Evolutionary conservation across 805 yeast genomes (phyloP), one percentile per base, ranked within the genome.

Genomic region (Henningerozyma blattae): DNA sequence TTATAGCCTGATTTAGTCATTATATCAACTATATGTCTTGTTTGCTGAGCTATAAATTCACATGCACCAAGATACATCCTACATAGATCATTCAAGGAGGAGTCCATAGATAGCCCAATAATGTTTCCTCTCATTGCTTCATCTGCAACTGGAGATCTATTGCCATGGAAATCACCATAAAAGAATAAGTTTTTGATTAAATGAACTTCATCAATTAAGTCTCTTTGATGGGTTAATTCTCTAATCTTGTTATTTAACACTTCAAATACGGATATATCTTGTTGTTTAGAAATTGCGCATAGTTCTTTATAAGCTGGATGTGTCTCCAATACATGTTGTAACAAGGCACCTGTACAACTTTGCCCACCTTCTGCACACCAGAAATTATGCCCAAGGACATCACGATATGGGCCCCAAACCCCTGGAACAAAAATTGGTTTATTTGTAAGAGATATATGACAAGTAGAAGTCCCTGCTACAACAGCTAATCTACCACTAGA

Each of bases 361-460:
- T 91, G 98, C n/a, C 98, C 98, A 52, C 98, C 98, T 61, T 91
- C 98, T 12, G 97, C 95, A 43, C 87, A 67, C 97, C 97, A 91
- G 50, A 67, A 78, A 5, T 77, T 85, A 19, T 81, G 79, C n/a
- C 93, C 81, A 65, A 89, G 69, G 4, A 84, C 94, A 57, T 87
- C 95, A 49, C 86, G 70, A 60, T 91, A 91, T 2, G 98, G 98
- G 12, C 98, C 98, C 98, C 98, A 91, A 22, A 91, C 95, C 39
- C 98, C 98, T 29, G 84, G 75, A 8, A 89, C 97, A 54, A 89
- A 87, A 29, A 85, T 74, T 0, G 95, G 81, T 20, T 83, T 78
- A 40, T 72, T 69, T 19, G 94, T 79, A 68, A 89, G 68, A 37
- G 84, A 86, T 46, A 91, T 77, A 58, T 91, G 97, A 54, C 98